Conservation (phyloP, 495 filamentous ascomycete species). For the Talaromyces proteolyticus region DNA sequence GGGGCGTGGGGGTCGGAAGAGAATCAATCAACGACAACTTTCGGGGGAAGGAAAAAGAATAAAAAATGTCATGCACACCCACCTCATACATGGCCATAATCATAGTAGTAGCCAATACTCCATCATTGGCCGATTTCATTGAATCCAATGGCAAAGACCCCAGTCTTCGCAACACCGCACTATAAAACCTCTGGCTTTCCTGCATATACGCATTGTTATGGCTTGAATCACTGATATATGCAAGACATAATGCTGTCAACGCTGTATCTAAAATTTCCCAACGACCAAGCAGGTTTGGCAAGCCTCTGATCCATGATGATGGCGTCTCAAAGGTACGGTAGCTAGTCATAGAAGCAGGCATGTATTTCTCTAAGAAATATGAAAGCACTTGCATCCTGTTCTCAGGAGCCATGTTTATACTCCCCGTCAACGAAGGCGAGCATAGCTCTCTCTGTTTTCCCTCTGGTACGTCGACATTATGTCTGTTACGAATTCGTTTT, state of each 20-base stretch:
- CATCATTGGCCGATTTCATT: slow-evolving; percentile 5
- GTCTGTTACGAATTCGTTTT: not conserved
- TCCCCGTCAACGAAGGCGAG: not conserved
- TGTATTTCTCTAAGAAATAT: slow-evolving; percentile 5
- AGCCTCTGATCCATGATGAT: slow-evolving; percentile 1
- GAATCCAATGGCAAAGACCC: slow-evolving; percentile 2
- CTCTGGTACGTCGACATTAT: not conserved
- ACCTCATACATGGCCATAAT: slow-evolving; percentile 8
- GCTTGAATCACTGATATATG: slow-evolving; percentile 1
- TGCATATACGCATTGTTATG: slow-evolving; percentile 1
- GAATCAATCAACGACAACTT: no score
- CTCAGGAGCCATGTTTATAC: slow-evolving; percentile 4
- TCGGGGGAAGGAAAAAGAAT: not conserved
- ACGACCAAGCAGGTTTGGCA: slow-evolving; percentile 3
- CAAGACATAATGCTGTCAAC: slow-evolving; percentile 1
- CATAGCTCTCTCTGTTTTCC: not conserved
- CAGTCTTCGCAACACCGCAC: not conserved
- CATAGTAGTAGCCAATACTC: slow-evolving; percentile 5
- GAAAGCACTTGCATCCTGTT: slow-evolving; percentile 7
- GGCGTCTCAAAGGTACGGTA: slow-evolving; percentile 1
- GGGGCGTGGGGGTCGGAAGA: not conserved
- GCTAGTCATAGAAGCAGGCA: slow-evolving; percentile 5
- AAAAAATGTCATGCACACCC: not conserved
- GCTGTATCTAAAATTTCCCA: slow-evolving; percentile 5
- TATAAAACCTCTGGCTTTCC: slow-evolving; percentile 6